Conservation (phyloP, 2,329 filamentous ascomycete genomes). For the Calonectria henricotiae region DNA sequence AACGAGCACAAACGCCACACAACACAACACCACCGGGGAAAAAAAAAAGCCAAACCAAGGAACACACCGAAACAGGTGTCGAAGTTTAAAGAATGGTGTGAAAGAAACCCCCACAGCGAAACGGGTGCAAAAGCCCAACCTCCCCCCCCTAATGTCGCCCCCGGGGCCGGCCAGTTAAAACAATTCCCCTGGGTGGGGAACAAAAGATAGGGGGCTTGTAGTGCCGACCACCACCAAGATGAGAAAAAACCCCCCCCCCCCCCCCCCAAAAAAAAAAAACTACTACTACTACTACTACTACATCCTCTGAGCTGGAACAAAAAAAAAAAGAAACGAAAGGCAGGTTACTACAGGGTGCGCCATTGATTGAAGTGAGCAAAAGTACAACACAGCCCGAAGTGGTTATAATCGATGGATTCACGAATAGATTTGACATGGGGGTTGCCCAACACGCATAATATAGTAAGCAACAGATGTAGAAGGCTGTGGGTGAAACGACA, state of each 20-base stretch:
- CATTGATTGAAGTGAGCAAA: slow-evolving; percentile 15
- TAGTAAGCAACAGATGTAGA: slow-evolving; percentile 16
- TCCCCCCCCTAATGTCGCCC: too few species aligned
- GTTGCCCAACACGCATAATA: not conserved
- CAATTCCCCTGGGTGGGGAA: too few species aligned
- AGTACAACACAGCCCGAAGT: slow-evolving; percentile 9
- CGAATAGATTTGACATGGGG: slow-evolving; percentile 25
- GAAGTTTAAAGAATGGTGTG: too few species aligned
- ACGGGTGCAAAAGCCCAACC: too few species aligned
- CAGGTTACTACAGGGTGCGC: slow-evolving; percentile 14
- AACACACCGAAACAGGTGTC: too few species aligned
- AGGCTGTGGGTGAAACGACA: slow-evolving; percentile 19
- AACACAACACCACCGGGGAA: too few species aligned
- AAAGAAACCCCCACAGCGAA: too few species aligned
- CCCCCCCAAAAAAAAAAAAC: too few species aligned
- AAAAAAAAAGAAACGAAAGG: not conserved
- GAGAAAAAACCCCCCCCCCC: not conserved
- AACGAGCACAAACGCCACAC: too few species aligned
- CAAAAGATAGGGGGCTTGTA: slow-evolving; percentile 22
- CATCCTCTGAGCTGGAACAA: not conserved
- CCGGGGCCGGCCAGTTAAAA: too few species aligned
- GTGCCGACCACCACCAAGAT: slow-evolving; percentile 26
- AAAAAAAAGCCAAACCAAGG: too few species aligned
- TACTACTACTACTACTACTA: too few species aligned
- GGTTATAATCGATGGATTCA: slow-evolving; percentile 10